Conservation (phyloP, 2,329 filamentous ascomycete genomes). For the Cladophialophora psammophila region DNA sequence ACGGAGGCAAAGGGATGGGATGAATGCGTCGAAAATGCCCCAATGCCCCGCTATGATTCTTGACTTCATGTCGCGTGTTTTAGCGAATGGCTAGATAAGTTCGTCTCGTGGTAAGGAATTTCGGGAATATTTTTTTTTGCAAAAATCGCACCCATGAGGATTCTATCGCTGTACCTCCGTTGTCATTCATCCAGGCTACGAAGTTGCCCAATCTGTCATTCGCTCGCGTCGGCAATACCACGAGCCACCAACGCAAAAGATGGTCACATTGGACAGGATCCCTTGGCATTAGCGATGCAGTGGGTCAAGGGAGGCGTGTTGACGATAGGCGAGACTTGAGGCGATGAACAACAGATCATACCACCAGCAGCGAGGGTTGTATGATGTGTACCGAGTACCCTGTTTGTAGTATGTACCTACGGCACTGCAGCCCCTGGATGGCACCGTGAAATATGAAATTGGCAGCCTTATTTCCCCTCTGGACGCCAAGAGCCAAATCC, state of each 20-base stretch:
- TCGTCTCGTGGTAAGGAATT: neutral
- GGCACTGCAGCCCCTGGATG: neutral
- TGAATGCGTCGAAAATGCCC: neutral
- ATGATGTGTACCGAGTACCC: neutral
- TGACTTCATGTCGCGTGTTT: neutral
- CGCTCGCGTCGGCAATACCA: too few relatives aligned
- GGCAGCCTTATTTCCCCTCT: neutral
- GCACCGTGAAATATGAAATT: too few relatives aligned
- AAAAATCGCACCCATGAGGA: neutral
- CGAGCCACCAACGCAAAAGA: too few relatives aligned
- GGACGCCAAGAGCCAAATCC: neutral
- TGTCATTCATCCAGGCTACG: too few relatives aligned
- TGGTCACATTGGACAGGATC: too few relatives aligned
- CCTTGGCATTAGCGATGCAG: too few relatives aligned
- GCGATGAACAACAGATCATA: neutral
- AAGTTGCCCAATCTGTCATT: too few relatives aligned
- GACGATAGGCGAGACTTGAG: too few relatives aligned
- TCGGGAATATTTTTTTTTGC: neutral
- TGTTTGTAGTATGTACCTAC: too few relatives aligned
- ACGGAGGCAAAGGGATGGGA: neutral
- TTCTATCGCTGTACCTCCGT: too few relatives aligned
- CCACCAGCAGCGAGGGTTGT: neutral
- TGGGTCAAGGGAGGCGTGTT: too few relatives aligned
- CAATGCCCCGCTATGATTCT: neutral
- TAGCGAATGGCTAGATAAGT: neutral